Evolutionary conservation across 306 rosid species (phyloP).

Genomic region (Alnus rubra): DNA sequence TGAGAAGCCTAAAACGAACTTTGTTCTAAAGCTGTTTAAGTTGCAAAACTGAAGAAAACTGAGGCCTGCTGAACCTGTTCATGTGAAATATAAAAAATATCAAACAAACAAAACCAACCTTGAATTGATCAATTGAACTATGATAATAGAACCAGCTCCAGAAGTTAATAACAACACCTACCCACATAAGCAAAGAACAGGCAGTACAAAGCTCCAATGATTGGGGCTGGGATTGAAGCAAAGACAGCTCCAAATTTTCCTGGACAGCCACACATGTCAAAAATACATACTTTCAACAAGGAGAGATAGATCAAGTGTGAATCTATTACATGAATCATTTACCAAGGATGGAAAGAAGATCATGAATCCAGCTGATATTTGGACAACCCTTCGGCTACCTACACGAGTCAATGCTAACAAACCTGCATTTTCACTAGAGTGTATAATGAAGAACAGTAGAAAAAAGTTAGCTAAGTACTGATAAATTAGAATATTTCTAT

Average conservation of each 20-base stretch:
- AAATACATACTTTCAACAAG: background rate
- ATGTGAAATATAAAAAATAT: background rate
- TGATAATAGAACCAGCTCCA: slow-evolving; percentile 2
- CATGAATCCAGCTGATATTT: slow-evolving; percentile 94
- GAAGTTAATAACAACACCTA: slow-evolving; percentile 41
- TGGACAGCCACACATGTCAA: slow-evolving; percentile 29
- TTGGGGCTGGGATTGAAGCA: slow-evolving; percentile 94
- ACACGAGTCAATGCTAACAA: slow-evolving; percentile 90
- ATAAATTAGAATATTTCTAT: slow-evolving; percentile 17
- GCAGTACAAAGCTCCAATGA: slow-evolving; percentile 84
- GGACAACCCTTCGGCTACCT: slow-evolving; percentile 96
- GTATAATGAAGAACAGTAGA: slow-evolving; percentile 13
- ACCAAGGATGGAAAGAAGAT: slow-evolving; percentile 96
- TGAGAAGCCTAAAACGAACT: slow-evolving; percentile 85
- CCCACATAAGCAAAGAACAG: slow-evolving; percentile 97
- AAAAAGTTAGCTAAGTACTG: background rate
- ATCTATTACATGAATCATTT: background rate
- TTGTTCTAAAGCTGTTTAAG: slow-evolving; percentile 79
- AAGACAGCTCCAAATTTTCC: slow-evolving; percentile 97
- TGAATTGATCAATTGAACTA: background rate
- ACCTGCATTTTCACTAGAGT: slow-evolving; percentile 83
- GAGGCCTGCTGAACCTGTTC: slow-evolving; percentile 89
- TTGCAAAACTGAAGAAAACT: slow-evolving; percentile 90
- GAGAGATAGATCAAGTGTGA: background rate
- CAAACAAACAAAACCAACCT: background rate